Conservation (phyloP, 2,329 filamentous ascomycete species). For the Fusarium buharicum region DNA sequence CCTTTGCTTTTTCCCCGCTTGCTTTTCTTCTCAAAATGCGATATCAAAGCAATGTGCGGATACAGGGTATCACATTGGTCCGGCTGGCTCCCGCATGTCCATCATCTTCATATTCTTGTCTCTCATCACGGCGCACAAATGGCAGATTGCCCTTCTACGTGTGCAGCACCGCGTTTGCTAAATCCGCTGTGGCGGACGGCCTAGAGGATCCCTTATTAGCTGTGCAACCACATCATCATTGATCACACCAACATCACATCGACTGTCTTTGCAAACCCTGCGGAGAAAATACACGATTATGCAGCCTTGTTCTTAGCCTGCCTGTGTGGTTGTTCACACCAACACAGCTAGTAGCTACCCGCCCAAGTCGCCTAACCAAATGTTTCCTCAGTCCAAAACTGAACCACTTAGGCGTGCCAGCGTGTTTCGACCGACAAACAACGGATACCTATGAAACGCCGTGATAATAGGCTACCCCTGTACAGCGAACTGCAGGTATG, state of each 20-base stretch:
- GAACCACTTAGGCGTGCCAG: slow-evolving; percentile 17
- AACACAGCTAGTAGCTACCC: slow-evolving; percentile 10
- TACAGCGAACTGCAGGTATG: slow-evolving; percentile 19
- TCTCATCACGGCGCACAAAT: slow-evolving; percentile 28
- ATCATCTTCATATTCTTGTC: slow-evolving; percentile 7
- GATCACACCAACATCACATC: slow-evolving; percentile 24
- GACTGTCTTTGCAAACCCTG: slow-evolving; percentile 6
- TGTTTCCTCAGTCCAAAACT: slow-evolving; percentile 15
- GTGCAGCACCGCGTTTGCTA: slow-evolving; percentile 23
- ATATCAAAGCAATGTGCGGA: background rate
- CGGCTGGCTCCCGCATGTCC: slow-evolving; percentile 7
- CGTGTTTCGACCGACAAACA: slow-evolving; percentile 18
- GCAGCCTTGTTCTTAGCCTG: slow-evolving; percentile 27
- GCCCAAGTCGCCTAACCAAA: slow-evolving; percentile 18
- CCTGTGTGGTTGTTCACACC: slow-evolving; percentile 23
- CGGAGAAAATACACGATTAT: slow-evolving; percentile 21
- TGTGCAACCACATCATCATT: slow-evolving; percentile 30
- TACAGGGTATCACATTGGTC: slow-evolving; percentile 16
- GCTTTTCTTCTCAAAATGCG: slow-evolving; percentile 4
- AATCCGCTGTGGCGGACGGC: slow-evolving; percentile 33
- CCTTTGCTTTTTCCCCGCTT: slow-evolving; percentile 22
- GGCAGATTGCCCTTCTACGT: slow-evolving; percentile 24
- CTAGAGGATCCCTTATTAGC: slow-evolving; percentile 27
- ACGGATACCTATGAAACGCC: slow-evolving; percentile 13
- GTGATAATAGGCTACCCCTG: slow-evolving; percentile 16